Percentiles rank a stretch among this genome's conserved stretches.
Evolutionary conservation across 139 green algal genomes (phyloP).

Genomic region (Chlorella sp.): DNA sequence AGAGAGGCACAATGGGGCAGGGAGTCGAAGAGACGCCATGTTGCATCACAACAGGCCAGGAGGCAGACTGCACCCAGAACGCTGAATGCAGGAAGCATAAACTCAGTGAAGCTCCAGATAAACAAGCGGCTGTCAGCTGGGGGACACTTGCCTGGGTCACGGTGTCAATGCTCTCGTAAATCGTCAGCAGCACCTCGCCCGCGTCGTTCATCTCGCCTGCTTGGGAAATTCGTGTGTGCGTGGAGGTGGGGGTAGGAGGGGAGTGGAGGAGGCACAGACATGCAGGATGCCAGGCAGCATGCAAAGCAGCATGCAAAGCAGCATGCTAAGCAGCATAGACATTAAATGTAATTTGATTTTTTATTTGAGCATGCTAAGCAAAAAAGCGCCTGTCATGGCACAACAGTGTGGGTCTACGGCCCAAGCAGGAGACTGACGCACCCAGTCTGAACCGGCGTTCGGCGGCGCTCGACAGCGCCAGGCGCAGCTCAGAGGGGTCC

Average conservation of each 20-base stretch:
- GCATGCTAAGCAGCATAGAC: background rate
- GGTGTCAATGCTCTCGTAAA: slow-evolving; percentile 5
- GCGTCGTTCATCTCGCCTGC: slow-evolving; percentile 28
- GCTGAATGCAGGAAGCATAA: too few relatives aligned
- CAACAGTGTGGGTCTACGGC: background rate
- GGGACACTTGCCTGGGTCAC: background rate
- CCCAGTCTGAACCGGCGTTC: background rate
- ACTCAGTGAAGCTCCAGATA: background rate
- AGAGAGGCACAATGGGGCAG: too few relatives aligned
- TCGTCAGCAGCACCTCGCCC: slow-evolving; percentile 26
- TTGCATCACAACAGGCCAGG: too few relatives aligned
- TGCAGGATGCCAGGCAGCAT: too few relatives aligned
- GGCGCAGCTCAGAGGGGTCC: background rate
- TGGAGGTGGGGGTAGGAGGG: too few relatives aligned
- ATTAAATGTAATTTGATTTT: background rate
- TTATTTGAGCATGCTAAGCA: too few relatives aligned
- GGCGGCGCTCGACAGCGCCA: slow-evolving; percentile 7
- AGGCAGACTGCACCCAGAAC: too few relatives aligned
- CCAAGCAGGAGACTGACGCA: background rate
- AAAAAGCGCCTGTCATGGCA: too few relatives aligned
- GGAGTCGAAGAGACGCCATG: too few relatives aligned
- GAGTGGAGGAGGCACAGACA: too few relatives aligned
- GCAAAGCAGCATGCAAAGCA: too few relatives aligned
- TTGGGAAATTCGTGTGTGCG: too few relatives aligned
- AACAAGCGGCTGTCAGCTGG: background rate